These are phyloP conservation scores for Talaromyces atroroseus DNA, from an alignment of 2,329 filamentous ascomycete species.

Conservation along the genomic window DNA sequence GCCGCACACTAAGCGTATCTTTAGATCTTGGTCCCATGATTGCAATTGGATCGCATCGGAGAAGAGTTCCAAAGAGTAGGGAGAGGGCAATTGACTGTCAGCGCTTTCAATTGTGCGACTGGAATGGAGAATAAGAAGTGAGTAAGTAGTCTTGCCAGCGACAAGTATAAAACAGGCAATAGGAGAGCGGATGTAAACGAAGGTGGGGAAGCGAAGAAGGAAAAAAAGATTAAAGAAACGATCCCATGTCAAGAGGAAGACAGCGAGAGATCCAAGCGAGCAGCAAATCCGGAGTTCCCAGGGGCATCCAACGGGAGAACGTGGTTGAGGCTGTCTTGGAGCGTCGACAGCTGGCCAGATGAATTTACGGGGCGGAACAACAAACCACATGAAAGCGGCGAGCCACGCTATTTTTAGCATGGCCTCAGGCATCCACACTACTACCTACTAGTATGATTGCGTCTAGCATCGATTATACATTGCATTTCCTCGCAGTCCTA, in stretches of 20 bases:
- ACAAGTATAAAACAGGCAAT: slow-evolving; percentile 1
- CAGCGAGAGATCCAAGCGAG: slow-evolving; percentile 15
- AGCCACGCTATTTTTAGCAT: neutral
- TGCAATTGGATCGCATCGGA: slow-evolving; percentile 8
- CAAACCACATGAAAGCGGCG: neutral
- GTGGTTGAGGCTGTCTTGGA: neutral
- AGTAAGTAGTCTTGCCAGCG: neutral
- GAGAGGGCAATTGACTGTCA: neutral
- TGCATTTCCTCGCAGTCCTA: neutral
- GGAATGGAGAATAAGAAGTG: neutral
- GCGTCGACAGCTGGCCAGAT: slow-evolving; percentile 15
- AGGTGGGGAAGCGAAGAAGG: slow-evolving; percentile 5
- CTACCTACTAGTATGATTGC: neutral
- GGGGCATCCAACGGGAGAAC: slow-evolving; percentile 15
- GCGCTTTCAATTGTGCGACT: neutral
- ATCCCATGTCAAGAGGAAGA: slow-evolving; percentile 31
- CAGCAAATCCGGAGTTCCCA: slow-evolving; percentile 15
- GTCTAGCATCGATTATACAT: neutral
- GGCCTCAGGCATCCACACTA: neutral
- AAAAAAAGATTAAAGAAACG: slow-evolving; percentile 17
- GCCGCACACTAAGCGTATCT: slow-evolving; percentile 33
- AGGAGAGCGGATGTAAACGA: slow-evolving; percentile 4
- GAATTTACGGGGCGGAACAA: neutral
- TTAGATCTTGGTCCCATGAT: slow-evolving; percentile 23
- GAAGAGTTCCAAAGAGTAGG: neutral